Base-by-base conservation (phyloP, 2,329 filamentous ascomycete genomes). In the Penicillium sp. region DNA sequence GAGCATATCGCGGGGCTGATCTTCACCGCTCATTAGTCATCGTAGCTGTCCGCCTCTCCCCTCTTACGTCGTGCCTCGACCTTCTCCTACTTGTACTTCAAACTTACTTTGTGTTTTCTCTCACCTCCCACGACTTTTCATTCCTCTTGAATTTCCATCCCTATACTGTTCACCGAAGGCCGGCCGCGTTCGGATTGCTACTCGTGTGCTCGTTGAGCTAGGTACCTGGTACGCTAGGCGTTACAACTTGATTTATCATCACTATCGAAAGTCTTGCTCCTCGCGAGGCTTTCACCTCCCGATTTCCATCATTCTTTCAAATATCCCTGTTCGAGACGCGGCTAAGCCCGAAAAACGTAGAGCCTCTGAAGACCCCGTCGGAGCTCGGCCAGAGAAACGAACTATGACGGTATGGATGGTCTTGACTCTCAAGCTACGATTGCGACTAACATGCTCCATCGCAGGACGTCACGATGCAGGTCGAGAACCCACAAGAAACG, bases 401-500 rank as follows among this genome's bases (percentile, higher is more conserved):
- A 75, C 77, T 70, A 81, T 81, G 79, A 78, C 72, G 54, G 78
- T 80, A 73, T 66, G 76, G 59, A 56, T 48, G 11, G 29, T 29
- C 32, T 65, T 27, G 38, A 50, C 46, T 43, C 31, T 18, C 14
- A 7, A 27, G 14, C 34, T 43, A 39, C 50, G 22, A 45, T 64
- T 45, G 32, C 42, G 49, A 58, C 63, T 65, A 46, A 64, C 50
- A 13, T 14, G 21, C 36, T 39, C 31, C 24, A 27, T 27, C 7
- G 13, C 39, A 83, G 77, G 81, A 82, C 75, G 64, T 69, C 67
- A 83, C 80, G 60, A 87, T 87, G 84, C 81, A 87, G 67, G 77
- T 86, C 66, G 84, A 86, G 68, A 81, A 78, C 62, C 80, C 82
- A 59, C 76, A 81, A 60, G 79, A 81, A 62, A 82, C 81, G 47